Base-by-base conservation (phyloP, 495 filamentous ascomycete species). In the Aspergillus bertholletiae region DNA sequence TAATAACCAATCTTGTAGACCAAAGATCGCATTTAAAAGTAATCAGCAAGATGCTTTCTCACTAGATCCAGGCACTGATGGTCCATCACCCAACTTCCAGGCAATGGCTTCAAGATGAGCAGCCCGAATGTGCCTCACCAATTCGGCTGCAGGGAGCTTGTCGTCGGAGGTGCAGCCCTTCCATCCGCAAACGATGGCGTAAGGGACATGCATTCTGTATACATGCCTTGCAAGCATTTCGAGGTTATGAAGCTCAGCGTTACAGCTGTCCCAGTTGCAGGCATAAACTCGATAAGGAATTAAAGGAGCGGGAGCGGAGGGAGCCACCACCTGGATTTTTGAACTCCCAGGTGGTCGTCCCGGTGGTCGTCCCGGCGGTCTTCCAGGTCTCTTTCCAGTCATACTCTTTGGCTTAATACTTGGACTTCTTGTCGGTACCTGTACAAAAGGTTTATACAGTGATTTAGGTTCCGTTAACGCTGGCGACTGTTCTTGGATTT, bases 161-260 rank as follows among this genome's bases (percentile, higher is more conserved):
- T 45, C 62, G 22, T 11, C 9, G n/a, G 48, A 50, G 0, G 52
- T 26, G 44, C 75, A 78, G 8, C 44, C 62, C 20, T 61, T 49
- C 75, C 75, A 78, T 20, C 41, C 55, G 46, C 75, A 78, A 13
- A 27, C 55, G 35, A 62, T 65, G 56, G 44, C 61, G 32, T 68
- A 55, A 1, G 65, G 63, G 4, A 73, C 61, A 37, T 77, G 88
- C 5, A 84, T 69, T 50, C 84, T 79, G 27, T 75, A 59, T 20
- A 92, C 62, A 63, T 95, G 90, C 49, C 79, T 81, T 51, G 83
- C 81, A 20, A 94, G 74, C 0, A 84, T 84, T 2, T 85, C 80
- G 28, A 90, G 63, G 62, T 92, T 92, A 57, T 93, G 89, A 3
- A 94, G 73, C 62, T 90, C 80, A 0, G 85, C 82, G 5, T 75